Percentiles rank a stretch among this genome's conserved stretches.
Conservation (phyloP, 2,329 filamentous ascomycete species). For the Biscogniauxia marginata region DNA sequence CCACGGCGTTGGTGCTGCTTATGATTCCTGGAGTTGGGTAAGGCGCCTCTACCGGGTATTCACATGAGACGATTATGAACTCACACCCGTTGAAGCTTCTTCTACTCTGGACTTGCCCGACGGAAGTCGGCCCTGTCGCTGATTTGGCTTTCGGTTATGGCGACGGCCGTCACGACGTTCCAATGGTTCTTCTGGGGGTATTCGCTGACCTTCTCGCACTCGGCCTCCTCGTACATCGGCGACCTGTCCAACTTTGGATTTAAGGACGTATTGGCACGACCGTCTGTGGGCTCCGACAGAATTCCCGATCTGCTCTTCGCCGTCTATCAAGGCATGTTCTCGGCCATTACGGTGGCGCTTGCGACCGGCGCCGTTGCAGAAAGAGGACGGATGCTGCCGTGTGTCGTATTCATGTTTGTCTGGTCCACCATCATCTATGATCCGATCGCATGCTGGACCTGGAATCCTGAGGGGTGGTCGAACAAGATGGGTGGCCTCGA, state of each 20-base stretch:
- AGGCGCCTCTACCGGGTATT: no score
- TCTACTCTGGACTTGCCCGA: slow-evolving; percentile 87
- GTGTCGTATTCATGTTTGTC: slow-evolving; percentile 88
- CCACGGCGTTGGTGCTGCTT: slow-evolving; percentile 79
- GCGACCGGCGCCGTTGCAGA: slow-evolving; percentile 84
- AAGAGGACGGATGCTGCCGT: slow-evolving; percentile 82
- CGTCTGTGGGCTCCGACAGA: slow-evolving; percentile 69
- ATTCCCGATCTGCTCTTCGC: slow-evolving; percentile 84
- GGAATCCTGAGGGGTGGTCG: slow-evolving; percentile 82
- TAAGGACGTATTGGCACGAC: slow-evolving; percentile 69
- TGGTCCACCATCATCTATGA: slow-evolving; percentile 92
- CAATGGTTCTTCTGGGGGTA: slow-evolving; percentile 97
- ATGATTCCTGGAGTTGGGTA: slow-evolving; percentile 90
- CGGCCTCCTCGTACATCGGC: slow-evolving; percentile 73
- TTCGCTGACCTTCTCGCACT: slow-evolving; percentile 78
- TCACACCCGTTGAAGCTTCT: slow-evolving; percentile 56
- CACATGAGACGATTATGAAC: slow-evolving; percentile 2
- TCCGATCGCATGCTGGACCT: slow-evolving; percentile 92
- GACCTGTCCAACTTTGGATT: slow-evolving; percentile 79
- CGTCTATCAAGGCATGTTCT: slow-evolving; percentile 87
- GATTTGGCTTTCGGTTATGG: slow-evolving; percentile 89
- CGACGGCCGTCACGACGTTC: slow-evolving; percentile 77
- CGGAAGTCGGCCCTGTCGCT: slow-evolving; percentile 86
- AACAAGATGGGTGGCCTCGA: slow-evolving; percentile 78
- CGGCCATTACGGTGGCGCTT: slow-evolving; percentile 80